Conservation (phyloP, 2,329 filamentous ascomycete species). For the Escovopsis weberi region DNA sequence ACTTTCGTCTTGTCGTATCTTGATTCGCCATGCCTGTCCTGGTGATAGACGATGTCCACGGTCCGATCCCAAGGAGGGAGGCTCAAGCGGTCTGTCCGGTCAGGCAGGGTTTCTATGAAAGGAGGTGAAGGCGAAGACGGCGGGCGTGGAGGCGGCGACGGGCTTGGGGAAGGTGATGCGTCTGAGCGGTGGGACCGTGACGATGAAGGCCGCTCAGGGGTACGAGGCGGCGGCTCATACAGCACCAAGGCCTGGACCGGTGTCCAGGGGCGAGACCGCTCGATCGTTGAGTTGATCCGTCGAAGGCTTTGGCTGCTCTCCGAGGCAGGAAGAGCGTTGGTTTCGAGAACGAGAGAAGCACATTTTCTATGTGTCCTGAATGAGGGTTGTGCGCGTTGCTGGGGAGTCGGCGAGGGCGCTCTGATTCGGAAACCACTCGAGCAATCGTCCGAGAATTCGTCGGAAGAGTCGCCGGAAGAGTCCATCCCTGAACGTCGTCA, state of each 20-base stretch:
- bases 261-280: slow-evolving; percentile 1
- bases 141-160: background rate
- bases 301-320: slow-evolving; percentile 3
- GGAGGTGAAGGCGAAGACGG: background rate
- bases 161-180: background rate
- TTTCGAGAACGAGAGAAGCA: background rate
- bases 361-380: background rate
- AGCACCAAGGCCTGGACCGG: background rate
- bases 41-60: slow-evolving; percentile 22
- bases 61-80: slow-evolving; percentile 22
- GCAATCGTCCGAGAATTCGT: too few relatives aligned
- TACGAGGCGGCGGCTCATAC: background rate
- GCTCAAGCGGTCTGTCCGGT: background rate
- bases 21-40: slow-evolving; percentile 4
- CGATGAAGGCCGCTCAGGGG: background rate
- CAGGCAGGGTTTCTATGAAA: background rate
- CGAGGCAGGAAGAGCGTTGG: background rate
- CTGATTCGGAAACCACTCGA: too few relatives aligned
- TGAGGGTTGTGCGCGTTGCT: background rate
- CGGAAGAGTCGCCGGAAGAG: too few relatives aligned
- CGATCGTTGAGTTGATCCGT: slow-evolving; percentile 3
- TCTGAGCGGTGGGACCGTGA: background rate
- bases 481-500: too few relatives aligned
- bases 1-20: background rate
- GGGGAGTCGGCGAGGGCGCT: too few relatives aligned